Evolutionary conservation across 305 asterid genomes (phyloP).

Genomic region (Withania somnifera): DNA sequence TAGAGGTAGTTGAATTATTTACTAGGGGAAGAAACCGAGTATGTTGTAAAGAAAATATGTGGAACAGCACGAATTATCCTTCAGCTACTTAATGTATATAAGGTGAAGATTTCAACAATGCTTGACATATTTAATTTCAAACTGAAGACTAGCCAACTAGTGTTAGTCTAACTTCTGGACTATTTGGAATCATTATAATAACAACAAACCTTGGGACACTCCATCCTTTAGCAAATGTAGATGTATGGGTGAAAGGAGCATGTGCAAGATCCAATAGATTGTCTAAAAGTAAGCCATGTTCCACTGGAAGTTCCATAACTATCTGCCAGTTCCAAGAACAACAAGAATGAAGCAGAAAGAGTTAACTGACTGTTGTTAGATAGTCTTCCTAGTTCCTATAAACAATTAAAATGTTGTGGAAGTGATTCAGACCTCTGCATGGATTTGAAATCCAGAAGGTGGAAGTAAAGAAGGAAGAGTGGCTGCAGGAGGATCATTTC

Average conservation of each 20-base stretch:
- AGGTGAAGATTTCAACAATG: not conserved
- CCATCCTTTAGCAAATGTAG: slow-evolving; percentile 95
- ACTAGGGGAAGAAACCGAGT: not conserved
- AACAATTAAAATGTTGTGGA: not conserved
- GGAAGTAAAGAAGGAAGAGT: slow-evolving; percentile 66
- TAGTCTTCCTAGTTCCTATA: not conserved
- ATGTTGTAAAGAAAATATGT: not conserved
- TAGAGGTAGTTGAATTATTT: not conserved
- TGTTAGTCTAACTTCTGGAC: not conserved
- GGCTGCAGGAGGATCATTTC: slow-evolving; percentile 68
- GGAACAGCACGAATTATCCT: not conserved
- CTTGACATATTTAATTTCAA: not conserved
- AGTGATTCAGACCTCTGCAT: slow-evolving; percentile 58
- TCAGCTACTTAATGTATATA: not conserved
- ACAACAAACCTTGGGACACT: slow-evolving; percentile 61
- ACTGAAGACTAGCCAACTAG: not conserved
- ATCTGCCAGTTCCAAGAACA: slow-evolving; percentile 33
- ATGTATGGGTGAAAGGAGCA: slow-evolving; percentile 88
- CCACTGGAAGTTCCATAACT: slow-evolving; percentile 88
- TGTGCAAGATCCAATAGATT: slow-evolving; percentile 95
- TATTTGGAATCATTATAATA: not conserved
- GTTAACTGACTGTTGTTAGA: not conserved
- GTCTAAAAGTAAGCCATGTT: slow-evolving; percentile 80
- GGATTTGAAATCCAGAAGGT: slow-evolving; percentile 76
- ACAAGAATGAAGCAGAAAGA: not conserved